Conservation (phyloP, 352 stramenopile species). For the Pythium guiyangense region DNA sequence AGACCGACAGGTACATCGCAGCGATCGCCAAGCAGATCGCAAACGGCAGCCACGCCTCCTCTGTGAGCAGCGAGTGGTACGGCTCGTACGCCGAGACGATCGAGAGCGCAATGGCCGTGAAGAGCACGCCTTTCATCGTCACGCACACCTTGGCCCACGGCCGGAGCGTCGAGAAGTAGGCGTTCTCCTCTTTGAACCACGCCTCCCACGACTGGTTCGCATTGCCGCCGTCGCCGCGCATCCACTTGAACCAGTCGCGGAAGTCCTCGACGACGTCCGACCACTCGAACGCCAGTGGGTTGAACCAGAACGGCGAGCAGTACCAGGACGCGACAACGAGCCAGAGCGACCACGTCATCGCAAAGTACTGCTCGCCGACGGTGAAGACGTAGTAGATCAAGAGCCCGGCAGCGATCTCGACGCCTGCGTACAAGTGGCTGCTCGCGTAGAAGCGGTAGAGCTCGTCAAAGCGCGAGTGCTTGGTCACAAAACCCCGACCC, state of each 20-base stretch:
- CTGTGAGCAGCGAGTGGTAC: conserved; percentile 61
- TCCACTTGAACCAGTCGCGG: conserved; percentile 91
- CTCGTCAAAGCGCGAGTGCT: conserved; percentile 97
- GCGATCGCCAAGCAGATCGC: conserved; percentile 46
- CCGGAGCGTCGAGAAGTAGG: conserved; percentile 88
- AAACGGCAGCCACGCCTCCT: conserved; percentile 55
- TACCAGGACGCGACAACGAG: conserved; percentile 83
- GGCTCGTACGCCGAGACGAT: conserved; percentile 73
- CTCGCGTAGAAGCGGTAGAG: conserved; percentile 98
- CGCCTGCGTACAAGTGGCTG: conserved; percentile 96
- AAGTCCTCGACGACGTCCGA: conserved; percentile 91
- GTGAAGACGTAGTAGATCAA: conserved; percentile 94
- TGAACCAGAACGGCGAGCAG: conserved; percentile 98
- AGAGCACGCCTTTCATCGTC: conserved; percentile 88
- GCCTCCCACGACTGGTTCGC: conserved; percentile 93
- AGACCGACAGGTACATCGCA: conserved; percentile 60
- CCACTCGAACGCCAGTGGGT: conserved; percentile 97
- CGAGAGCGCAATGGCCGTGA: conserved; percentile 80
- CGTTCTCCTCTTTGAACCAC: conserved; percentile 95
- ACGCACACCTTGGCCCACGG: conserved; percentile 89
- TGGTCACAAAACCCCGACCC: conserved; percentile 97
- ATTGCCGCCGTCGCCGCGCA: conserved; percentile 90
- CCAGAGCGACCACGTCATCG: conserved; percentile 98
- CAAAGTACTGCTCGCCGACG: conserved; percentile 93
- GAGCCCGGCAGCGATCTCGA: conserved; percentile 90